phyloP scores from a whole-genome alignment of 2,329 filamentous ascomycete genomes.

The Berkeleyomyces basicola region DNA sequence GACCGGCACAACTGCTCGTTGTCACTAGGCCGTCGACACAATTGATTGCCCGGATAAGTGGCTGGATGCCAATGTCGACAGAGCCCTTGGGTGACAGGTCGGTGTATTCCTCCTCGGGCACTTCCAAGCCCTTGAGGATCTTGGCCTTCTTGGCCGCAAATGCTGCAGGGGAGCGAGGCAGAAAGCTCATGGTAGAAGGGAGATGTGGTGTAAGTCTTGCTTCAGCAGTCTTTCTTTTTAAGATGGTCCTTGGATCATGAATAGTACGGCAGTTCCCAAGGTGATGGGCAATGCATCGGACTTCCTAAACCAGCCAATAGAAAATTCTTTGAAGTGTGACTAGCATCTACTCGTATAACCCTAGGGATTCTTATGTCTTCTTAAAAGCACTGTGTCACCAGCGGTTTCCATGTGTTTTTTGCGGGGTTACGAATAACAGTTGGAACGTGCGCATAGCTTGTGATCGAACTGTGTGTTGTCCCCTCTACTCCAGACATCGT shows the following conservation, averaged over 20 bases:
- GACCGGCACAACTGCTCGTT: slow-evolving; percentile 81
- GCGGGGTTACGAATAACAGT: no score
- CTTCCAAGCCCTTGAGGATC: slow-evolving; percentile 54
- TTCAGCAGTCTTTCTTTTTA: not conserved
- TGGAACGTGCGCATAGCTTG: no score
- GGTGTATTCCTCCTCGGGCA: slow-evolving; percentile 54
- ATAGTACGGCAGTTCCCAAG: not conserved
- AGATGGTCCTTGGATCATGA: not conserved
- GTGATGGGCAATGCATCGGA: not conserved
- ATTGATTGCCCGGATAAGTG: slow-evolving; percentile 69
- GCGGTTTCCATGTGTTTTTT: no score
- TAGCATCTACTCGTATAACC: no score
- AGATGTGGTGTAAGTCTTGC: not conserved
- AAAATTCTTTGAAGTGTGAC: not conserved
- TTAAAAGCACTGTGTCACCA: no score
- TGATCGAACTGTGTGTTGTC: no score
- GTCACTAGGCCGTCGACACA: slow-evolving; percentile 59
- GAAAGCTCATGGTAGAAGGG: slow-evolving; percentile 2
- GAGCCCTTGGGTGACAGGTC: slow-evolving; percentile 82
- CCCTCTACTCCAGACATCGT: no score
- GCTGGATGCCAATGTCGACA: slow-evolving; percentile 61
- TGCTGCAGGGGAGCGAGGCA: slow-evolving; percentile 20
- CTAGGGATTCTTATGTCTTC: no score
- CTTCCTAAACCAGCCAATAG: not conserved
- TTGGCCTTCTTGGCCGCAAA: slow-evolving; percentile 50